phyloP scores from a whole-genome alignment of 805 yeast genomes.

The Starmerella vitae region DNA sequence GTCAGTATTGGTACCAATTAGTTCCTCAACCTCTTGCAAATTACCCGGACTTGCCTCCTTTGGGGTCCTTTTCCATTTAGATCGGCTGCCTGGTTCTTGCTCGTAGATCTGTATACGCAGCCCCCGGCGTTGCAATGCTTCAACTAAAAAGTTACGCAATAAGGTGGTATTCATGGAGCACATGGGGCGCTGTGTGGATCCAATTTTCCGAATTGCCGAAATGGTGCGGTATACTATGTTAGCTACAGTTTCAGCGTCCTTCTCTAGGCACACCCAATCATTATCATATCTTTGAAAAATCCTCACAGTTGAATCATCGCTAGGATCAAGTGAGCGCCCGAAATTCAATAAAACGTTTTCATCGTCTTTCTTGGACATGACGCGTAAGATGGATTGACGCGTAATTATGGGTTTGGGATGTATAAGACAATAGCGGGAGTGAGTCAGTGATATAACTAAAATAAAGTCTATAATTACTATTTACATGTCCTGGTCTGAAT shows the following conservation, averaged over 20 bases:
- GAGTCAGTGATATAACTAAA: too few relatives aligned
- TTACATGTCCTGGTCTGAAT: background rate
- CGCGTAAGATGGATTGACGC: too few relatives aligned
- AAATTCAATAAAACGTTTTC: slow-evolving; percentile 29
- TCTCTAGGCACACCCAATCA: slow-evolving; percentile 59
- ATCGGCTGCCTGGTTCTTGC: slow-evolving; percentile 27
- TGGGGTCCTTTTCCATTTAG: slow-evolving; percentile 41
- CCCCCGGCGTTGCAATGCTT: slow-evolving; percentile 56
- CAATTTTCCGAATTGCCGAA: slow-evolving; percentile 52
- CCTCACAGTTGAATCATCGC: slow-evolving; percentile 33
- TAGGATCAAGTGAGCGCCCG: slow-evolving; percentile 14
- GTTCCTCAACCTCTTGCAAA: slow-evolving; percentile 59
- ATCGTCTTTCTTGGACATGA: slow-evolving; percentile 28
- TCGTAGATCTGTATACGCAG: slow-evolving; percentile 71
- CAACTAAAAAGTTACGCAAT: slow-evolving; percentile 47
- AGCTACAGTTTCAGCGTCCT: slow-evolving; percentile 73
- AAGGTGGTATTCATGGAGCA: slow-evolving; percentile 61
- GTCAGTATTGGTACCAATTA: slow-evolving; percentile 38
- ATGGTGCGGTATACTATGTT: slow-evolving; percentile 72
- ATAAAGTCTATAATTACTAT: background rate
- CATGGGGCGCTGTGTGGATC: slow-evolving; percentile 29
- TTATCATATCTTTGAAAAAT: slow-evolving; percentile 64
- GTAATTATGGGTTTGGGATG: background rate
- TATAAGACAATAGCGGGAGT: too few relatives aligned
- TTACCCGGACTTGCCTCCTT: slow-evolving; percentile 79